phyloP scores from a whole-genome alignment of 371 early-diverging fungal genomes.

The Rhizopus stolonifer region DNA sequence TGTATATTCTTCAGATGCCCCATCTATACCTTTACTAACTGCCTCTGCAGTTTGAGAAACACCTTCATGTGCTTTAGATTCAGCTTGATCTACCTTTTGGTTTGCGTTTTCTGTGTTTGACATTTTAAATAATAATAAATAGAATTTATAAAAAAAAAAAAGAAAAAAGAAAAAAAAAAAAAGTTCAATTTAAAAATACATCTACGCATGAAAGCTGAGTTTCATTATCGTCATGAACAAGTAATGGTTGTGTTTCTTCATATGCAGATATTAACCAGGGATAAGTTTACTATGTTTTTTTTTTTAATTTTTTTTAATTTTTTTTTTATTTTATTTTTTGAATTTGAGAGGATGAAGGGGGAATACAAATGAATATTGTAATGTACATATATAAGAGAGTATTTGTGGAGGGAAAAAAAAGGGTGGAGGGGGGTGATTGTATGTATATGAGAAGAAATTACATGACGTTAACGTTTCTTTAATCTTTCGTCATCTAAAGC shows the following conservation, averaged over 20 bases:
- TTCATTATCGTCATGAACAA: background rate
- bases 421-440: background rate
- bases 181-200: background rate
- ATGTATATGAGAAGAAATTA: background rate
- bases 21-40: constrained; percentile 6
- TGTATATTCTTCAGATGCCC: constrained; percentile 14
- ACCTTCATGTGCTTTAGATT: background rate
- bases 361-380: background rate
- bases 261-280: background rate
- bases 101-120: constrained; percentile 9
- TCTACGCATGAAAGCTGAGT: background rate
- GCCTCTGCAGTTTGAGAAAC: constrained; percentile 2
- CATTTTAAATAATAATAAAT: background rate
- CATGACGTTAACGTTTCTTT: background rate
- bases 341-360: background rate
- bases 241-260: background rate
- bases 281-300: too few species aligned
- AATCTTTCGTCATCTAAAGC: background rate
- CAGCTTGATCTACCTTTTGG: background rate
- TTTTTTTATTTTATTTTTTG: background rate
- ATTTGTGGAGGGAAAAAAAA: background rate
- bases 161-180: background rate
- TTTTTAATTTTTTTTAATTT: background rate
- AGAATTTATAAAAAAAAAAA: background rate
- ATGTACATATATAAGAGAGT: background rate